Conservation (phyloP, 2,329 filamentous ascomycete species). For the Fusarium nematophilum region DNA sequence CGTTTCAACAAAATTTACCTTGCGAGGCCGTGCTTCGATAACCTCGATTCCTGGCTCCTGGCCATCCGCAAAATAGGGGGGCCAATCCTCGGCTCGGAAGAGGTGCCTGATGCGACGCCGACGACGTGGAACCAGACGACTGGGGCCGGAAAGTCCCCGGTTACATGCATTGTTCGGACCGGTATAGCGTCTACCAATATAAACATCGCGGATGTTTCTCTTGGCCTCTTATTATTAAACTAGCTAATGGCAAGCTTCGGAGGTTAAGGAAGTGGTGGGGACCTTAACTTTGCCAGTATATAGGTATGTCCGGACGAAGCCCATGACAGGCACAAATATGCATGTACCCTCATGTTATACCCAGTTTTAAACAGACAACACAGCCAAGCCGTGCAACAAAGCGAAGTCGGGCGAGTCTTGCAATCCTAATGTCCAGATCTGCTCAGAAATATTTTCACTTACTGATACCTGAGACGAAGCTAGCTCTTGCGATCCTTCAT, state of each 20-base stretch:
- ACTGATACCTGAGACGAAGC: conserved; percentile 22
- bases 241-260: neutral
- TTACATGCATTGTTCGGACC: conserved; percentile 1
- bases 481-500: conserved; percentile 30
- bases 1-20: too few species aligned
- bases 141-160: neutral
- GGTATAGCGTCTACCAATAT: neutral
- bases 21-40: conserved; percentile 12
- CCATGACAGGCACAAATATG: too few species aligned
- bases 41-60: neutral
- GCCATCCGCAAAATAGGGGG: neutral
- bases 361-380: neutral
- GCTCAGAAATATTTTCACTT: conserved; percentile 12
- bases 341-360: too few species aligned
- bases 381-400: neutral
- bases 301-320: neutral
- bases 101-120: conserved; percentile 11
- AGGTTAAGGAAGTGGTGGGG: neutral
- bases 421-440: conserved; percentile 14
- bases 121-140: conserved; percentile 11
- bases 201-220: conserved; percentile 10
- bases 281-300: neutral
- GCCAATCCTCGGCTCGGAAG: conserved; percentile 4
- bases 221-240: neutral
- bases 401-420: neutral